Percentiles rank a stretch among this genome's conserved stretches.
These are phyloP conservation scores for Apostasia ramifera DNA, from an alignment of 106 monocot species.

Conservation along the genomic window DNA sequence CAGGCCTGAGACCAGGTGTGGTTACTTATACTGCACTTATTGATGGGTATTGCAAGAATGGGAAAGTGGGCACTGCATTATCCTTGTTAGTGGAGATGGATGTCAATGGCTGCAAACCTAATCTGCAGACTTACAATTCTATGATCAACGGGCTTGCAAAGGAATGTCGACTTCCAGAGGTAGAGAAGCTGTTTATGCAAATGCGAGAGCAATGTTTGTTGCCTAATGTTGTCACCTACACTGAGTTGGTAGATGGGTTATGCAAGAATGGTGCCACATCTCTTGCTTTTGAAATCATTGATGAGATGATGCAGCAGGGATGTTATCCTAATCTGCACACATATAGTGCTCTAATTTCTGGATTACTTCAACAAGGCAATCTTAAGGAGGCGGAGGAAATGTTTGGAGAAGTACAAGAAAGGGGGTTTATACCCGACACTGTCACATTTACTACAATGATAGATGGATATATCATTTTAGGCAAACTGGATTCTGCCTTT, in stretches of 20 bases:
- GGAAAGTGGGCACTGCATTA: slow-evolving; percentile 51
- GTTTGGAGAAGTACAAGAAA: slow-evolving; percentile 28
- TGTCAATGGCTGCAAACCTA: slow-evolving; percentile 45
- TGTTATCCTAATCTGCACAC: slow-evolving; percentile 63
- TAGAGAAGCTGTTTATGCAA: slow-evolving; percentile 25
- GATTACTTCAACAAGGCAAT: slow-evolving; percentile 65
- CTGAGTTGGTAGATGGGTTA: slow-evolving; percentile 56
- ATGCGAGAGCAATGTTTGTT: slow-evolving; percentile 33
- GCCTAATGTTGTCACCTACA: slow-evolving; percentile 82
- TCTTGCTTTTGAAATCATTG: slow-evolving; percentile 39
- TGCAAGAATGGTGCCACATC: slow-evolving; percentile 59
- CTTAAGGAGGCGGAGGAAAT: slow-evolving; percentile 58
- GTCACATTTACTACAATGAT: slow-evolving; percentile 64
- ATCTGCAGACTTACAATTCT: slow-evolving; percentile 61
- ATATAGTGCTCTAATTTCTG: slow-evolving; percentile 66
- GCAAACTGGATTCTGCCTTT: slow-evolving; percentile 50
- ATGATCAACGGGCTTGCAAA: slow-evolving; percentile 63
- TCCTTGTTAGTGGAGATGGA: slow-evolving; percentile 47
- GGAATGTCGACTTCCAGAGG: slow-evolving; percentile 44
- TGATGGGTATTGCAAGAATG: slow-evolving; percentile 75
- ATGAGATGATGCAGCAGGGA: slow-evolving; percentile 45
- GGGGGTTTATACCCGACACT: slow-evolving; percentile 48
- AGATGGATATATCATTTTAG: slow-evolving; percentile 49
- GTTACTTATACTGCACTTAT: slow-evolving; percentile 65
- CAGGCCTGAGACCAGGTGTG: slow-evolving; percentile 50